phyloP scores from a whole-genome alignment of 371 early-diverging fungal genomes.

The Saksenaea vasiformis region DNA sequence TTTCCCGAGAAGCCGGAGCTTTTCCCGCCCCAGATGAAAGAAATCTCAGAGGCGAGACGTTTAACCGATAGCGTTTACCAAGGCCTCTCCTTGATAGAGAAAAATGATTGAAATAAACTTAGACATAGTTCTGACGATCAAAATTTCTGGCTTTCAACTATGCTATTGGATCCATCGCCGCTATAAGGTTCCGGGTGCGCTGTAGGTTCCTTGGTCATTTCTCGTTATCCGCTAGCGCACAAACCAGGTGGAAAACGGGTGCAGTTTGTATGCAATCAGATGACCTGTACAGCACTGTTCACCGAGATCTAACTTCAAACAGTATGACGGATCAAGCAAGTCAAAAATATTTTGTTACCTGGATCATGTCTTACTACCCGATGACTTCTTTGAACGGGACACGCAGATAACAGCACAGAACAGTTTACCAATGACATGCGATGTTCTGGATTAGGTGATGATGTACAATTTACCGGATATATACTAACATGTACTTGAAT shows the following conservation, averaged over 20 bases:
- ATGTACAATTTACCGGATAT: no score
- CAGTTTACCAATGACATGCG: no score
- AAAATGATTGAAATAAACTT: background rate
- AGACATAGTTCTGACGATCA: background rate
- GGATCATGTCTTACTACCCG: background rate
- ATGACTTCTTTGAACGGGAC: background rate
- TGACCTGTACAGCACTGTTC: background rate
- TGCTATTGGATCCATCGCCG: no score
- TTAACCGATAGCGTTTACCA: no score
- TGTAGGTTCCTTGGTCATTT: background rate
- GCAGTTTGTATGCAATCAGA: background rate
- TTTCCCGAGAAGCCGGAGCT: background rate
- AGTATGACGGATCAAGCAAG: background rate
- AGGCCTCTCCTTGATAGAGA: background rate
- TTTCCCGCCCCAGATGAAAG: background rate
- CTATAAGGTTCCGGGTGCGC: background rate
- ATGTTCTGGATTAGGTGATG: no score
- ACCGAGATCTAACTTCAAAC: background rate
- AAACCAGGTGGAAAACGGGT: conserved; percentile 4
- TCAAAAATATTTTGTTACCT: background rate
- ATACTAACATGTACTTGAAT: no score
- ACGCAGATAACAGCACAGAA: no score
- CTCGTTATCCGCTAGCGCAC: background rate
- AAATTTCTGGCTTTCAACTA: no score
- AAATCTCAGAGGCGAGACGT: background rate